Evolutionary conservation across 805 yeast genomes (phyloP), one percentile per base, ranked within the genome.

Genomic region (Naumovozyma castellii): DNA sequence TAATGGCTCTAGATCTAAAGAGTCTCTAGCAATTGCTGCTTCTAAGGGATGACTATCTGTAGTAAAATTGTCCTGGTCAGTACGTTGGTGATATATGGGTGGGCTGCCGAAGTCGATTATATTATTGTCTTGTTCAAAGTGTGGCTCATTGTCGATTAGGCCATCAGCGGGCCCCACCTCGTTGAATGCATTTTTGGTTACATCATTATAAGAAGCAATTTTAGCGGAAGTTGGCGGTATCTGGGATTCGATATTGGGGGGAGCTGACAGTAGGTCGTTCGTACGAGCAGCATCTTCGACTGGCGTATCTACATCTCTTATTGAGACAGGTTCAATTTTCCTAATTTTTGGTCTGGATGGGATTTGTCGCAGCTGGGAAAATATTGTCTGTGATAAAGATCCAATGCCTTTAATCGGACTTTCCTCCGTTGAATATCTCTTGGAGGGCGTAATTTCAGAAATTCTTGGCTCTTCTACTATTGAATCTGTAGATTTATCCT

Each of bases 321-420:
- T 39, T 16, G 38, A 35, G 22, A 50, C 25, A 1, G 52, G 54
- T 22, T 41, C 46, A 6, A 51, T 20, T 27, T 46, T 49, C 14
- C 53, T 43, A 16, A 44, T 41, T 31, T 50, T 50, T 2, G 44
- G 27, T 18, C 44, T 44, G 5, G 38, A 34, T 4, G 36, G 35
- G 16, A 38, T 34, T 4, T 20, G 39, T 18, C 41, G 39, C 14
- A 49, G 28, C 17, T 48, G 41, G 14, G 48, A 39, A 28, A 49
- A 43, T 8, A 51, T 40, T 18, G 42, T 18, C 14, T 46, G 42
- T 13, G 49, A 43, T 18, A 46, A 18, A 4, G 40, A 22, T 22
- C 10, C 27, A 22, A 10, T 10, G 6, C 6, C 27, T 22, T 22
- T 36, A 22, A 25, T 25, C 12, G 39, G 14, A 14, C 14, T 22